These are phyloP conservation scores for Acanthamoeba royreba DNA, from an alignment of 208 protist genomes.

Conservation along the genomic window DNA sequence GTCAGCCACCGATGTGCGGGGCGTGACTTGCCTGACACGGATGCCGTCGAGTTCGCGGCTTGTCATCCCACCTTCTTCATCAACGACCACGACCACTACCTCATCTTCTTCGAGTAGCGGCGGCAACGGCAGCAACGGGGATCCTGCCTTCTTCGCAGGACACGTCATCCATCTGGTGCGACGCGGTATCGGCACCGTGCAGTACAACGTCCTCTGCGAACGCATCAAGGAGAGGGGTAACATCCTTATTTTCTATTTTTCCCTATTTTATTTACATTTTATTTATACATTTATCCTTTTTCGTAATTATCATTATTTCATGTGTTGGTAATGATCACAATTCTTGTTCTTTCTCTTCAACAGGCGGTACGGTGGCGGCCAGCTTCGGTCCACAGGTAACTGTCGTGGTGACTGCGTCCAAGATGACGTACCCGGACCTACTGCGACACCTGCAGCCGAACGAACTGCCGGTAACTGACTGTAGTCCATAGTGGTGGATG, in stretches of 20 bases:
- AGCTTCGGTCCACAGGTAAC: not conserved
- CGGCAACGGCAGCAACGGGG: too few relatives aligned
- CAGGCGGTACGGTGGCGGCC: not conserved
- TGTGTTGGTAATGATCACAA: not conserved
- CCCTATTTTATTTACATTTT: not conserved
- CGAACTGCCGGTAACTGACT: not conserved
- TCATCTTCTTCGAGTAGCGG: too few relatives aligned
- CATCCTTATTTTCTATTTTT: not conserved
- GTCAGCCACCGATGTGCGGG: too few relatives aligned
- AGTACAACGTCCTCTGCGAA: slow-evolving; percentile 14
- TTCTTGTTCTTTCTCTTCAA: not conserved
- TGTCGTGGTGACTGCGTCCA: not conserved
- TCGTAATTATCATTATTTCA: not conserved
- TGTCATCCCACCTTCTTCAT: too few relatives aligned
- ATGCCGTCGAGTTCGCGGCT: too few relatives aligned
- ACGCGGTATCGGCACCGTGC: slow-evolving; percentile 12
- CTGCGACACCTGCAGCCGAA: not conserved
- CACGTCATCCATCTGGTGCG: not conserved
- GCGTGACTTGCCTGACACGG: too few relatives aligned
- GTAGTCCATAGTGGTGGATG: not conserved
- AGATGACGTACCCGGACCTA: not conserved
- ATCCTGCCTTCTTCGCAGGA: not conserved
- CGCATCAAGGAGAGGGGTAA: slow-evolving; percentile 39
- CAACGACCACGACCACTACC: too few relatives aligned
- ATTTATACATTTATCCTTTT: too few relatives aligned